Base-by-base conservation (phyloP, 1,139 yeast species). In the Scheffersomyces parashehatae region DNA sequence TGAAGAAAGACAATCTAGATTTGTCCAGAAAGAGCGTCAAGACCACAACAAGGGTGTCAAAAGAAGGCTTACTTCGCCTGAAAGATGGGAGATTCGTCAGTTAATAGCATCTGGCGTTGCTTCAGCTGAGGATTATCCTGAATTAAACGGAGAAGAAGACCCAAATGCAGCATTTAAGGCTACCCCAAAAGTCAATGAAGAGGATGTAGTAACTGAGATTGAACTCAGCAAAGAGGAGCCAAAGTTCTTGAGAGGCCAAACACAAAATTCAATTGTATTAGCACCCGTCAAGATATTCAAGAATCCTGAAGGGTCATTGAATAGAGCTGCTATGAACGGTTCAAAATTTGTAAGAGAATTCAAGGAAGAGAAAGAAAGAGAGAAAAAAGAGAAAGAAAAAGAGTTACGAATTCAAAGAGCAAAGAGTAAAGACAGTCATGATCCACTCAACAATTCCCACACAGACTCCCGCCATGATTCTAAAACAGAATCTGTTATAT, bases 31-130 rank as follows among this genome's bases (percentile, higher is more conserved):
- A 38, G 35, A 38, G 31, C 51, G 50, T 50, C 56, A 28, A 62
- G 40, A 42, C 31, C 20, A 35, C 37, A 14, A 34, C 3, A 24
- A 34, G 28, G 49, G 50, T 10, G 39, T 44, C 13, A 64, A 70
- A 44, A 73, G 82, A 53, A 68, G 88, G 40, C 62, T 85, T 32
- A 84, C 95, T 0, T 85, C 95, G 0, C 95, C 96, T 1, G 98
- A 91, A 60, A 67, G 91, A 45, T 91, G 97, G 96, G 97, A 91
- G 56, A 76, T 88, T 41, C 73, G 88, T 29, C 97, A 91, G 56
- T 68, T 88, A 29, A 84, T 86, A 30, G 86, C 95, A 0, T 82
- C 95, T 3, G 96, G 96, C 2, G 93, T 80, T 0, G 81, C 82
- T 0, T 73, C 82, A 2, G 80, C 85, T 0, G 75, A 82, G 10